Evolutionary conservation across 192 early-diverging fungal genomes (phyloP), one percentile per base, ranked within the genome.

Genomic region (Gryganskiella cystojenkinii): DNA sequence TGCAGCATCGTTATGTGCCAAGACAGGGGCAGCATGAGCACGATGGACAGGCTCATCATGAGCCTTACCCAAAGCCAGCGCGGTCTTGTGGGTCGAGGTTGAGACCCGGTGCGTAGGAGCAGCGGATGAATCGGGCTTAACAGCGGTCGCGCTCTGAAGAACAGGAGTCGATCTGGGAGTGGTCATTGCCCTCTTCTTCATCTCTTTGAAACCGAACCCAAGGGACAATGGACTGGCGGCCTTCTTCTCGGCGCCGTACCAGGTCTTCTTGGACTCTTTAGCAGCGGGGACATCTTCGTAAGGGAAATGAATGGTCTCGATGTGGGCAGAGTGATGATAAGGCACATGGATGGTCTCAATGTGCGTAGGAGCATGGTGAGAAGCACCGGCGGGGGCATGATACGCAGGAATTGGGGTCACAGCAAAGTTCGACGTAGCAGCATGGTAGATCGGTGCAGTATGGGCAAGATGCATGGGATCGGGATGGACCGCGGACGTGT

Each of bases 261-360:
- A n/a, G n/a, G n/a, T n/a, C n/a, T n/a, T n/a, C n/a, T n/a, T n/a
- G n/a, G n/a, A n/a, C n/a, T n/a, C n/a, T n/a, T n/a, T n/a, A n/a
- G n/a, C n/a, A n/a, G n/a, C n/a, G n/a, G n/a, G n/a, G n/a, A n/a
- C n/a, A n/a, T n/a, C n/a, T n/a, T n/a, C n/a, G n/a, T n/a, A n/a
- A n/a, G n/a, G 20, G 0, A 8, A 14, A 31, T 54, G 52, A 1
- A 54, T 54, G 6, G 52, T 54, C 52, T 54, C 52, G 15, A 54
- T 54, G 11, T 54, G 52, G 22, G 55, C 33, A 22, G 55, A n/a
- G 9, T 9, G 15, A 33, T 56, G 54, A 30, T 37, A 31, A 20
- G 55, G 55, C 55, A 56, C 34, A n/a, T 56, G 55, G n/a, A 56
- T 56, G 55, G 55, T 40, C 34, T 56, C 55, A n/a, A 56, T 56